Evolutionary conservation across 108 stramenopile species (phyloP).

Genomic region (Nitzschia palea): DNA sequence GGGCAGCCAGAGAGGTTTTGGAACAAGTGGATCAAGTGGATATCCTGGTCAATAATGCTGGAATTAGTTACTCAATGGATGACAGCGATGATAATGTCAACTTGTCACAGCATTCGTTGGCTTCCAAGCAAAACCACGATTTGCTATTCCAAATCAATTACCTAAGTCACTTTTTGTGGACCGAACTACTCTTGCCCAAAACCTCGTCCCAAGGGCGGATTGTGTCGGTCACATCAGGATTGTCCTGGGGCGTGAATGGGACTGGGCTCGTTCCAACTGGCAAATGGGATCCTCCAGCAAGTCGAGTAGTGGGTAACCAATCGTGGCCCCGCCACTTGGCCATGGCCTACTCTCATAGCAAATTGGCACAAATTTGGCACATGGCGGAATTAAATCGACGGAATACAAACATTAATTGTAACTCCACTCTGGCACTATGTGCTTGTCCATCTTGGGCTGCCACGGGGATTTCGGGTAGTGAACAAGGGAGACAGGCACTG

Average conservation of each 20-base stretch:
- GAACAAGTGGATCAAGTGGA: conserved; percentile 35
- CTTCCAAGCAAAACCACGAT: conserved; percentile 27
- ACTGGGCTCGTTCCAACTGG: background rate
- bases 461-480: background rate
- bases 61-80: conserved; percentile 20
- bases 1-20: conserved; percentile 41
- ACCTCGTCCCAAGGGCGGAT: background rate
- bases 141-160: conserved; percentile 49
- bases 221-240: background rate
- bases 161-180: conserved; percentile 61
- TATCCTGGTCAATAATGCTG: conserved; percentile 62
- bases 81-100: background rate
- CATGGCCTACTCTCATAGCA: conserved; percentile 45
- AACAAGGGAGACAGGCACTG: background rate
- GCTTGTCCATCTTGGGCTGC: conserved; percentile 10
- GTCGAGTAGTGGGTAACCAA: background rate
- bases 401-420: too few species aligned
- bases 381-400: conserved; percentile 3
- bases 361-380: conserved; percentile 55
- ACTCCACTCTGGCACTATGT: background rate
- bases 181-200: conserved; percentile 46
- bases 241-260: background rate
- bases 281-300: background rate
- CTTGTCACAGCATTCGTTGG: background rate
- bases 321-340: background rate